Base-by-base conservation (phyloP, 345 rosid species). In the Lenwebbia sp. region DNA sequence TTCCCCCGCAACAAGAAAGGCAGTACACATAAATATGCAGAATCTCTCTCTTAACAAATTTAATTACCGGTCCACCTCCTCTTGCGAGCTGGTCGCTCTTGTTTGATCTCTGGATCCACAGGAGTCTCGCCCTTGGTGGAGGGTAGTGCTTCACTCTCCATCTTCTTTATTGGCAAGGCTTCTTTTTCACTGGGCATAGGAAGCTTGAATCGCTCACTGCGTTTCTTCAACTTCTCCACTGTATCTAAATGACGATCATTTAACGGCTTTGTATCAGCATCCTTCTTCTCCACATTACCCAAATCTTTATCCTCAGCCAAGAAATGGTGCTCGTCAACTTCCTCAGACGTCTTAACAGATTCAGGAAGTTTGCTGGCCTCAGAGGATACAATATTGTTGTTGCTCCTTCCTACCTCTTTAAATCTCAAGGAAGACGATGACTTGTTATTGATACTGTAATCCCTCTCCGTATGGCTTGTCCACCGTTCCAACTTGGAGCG, bases 151-250 rank as follows among this genome's bases (percentile, higher is more conserved):
- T 94, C 95, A 33, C 86, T 89, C 92, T 96, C 99, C 84, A 88
- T 88, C 90, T 90, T 97, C 90, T 96, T 96, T 74, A 90, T 87
- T 84, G 91, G 84, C 26, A 85, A 23, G 37, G 90, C 83, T 84
- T 94, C 98, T 88, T 95, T 95, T 86, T 94, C 99, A 47, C 89
- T 92, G 25, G 98, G 93, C 98, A 96, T 92, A 44, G 99, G 99
- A 87, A 96, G 95, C 90, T 94, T 97, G 93, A 97, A 97, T 88
- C 99, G 91, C 93, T 97, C 99, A 78, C 99, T 97, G 82, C 99
- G 94, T 88, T 97, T 97, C 94, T 97, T 97, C 89, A 97, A 91
- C 93, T 96, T 97, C 93, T 96, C 99, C 33, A 97, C 96, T 2
- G 99, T 97, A 89, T 96, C 98, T 60, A 94, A 90, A 89, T 94